These are phyloP conservation scores for Populus simonii DNA, from an alignment of 345 rosid species.

Conservation along the genomic window DNA sequence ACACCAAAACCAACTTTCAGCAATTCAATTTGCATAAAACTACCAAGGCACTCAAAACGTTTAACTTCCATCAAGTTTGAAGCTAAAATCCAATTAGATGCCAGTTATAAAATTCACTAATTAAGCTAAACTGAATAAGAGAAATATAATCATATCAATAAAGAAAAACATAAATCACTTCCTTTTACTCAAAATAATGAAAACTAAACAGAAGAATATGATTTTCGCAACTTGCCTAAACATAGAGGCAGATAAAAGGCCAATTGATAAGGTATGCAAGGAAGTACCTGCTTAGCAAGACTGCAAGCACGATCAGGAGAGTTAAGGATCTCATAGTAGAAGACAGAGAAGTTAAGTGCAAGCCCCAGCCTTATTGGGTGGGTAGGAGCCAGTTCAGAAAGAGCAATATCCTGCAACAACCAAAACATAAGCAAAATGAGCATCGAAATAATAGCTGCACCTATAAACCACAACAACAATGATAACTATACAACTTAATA, in stretches of 20 bases:
- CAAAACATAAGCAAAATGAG: slow-evolving; percentile 4
- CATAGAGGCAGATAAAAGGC: neutral
- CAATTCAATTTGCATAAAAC: neutral
- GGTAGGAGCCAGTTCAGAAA: slow-evolving; percentile 82
- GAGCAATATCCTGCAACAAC: slow-evolving; percentile 77
- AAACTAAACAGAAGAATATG: neutral
- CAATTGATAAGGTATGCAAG: neutral
- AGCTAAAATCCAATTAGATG: neutral
- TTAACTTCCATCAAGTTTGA: neutral
- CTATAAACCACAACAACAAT: neutral
- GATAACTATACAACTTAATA: neutral
- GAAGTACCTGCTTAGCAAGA: slow-evolving; percentile 83
- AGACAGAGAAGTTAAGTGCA: slow-evolving; percentile 97
- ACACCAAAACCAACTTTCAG: neutral
- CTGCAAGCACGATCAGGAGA: slow-evolving; percentile 96
- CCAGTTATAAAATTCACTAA: neutral
- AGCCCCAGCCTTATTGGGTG: slow-evolving; percentile 97
- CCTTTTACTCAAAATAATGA: neutral
- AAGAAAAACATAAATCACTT: neutral
- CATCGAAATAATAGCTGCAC: neutral
- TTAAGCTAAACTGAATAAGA: neutral
- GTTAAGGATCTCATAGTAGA: slow-evolving; percentile 96
- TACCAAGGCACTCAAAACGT: neutral
- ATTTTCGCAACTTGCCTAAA: neutral
- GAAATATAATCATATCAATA: neutral